Evolutionary conservation across 495 filamentous ascomycete genomes (phyloP).

Genomic region (Penicillium turbatum): DNA sequence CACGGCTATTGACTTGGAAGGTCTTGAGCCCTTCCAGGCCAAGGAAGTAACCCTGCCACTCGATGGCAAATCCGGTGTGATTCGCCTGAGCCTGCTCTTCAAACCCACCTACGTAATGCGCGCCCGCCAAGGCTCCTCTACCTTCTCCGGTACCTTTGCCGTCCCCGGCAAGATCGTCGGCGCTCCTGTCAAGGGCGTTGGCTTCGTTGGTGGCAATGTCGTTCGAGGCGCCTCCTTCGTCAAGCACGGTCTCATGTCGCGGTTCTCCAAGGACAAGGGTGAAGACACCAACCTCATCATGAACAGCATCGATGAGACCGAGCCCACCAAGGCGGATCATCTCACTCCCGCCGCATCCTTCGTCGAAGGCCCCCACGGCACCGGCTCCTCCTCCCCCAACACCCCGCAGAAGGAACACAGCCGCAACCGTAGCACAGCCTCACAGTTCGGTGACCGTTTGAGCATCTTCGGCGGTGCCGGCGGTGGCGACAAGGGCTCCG

Average conservation of each 20-base stretch:
- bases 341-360: constrained; percentile 34
- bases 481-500: constrained; percentile 62
- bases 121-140: constrained; percentile 82
- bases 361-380: constrained; percentile 30
- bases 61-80: constrained; percentile 82
- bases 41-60: constrained; percentile 69
- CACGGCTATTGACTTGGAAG: constrained; percentile 70
- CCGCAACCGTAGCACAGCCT: constrained; percentile 65
- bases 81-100: constrained; percentile 87
- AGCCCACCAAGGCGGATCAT: constrained; percentile 35
- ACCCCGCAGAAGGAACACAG: constrained; percentile 47
- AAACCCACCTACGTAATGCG: constrained; percentile 87
- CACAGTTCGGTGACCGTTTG: constrained; percentile 40
- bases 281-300: constrained; percentile 46
- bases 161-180: constrained; percentile 90
- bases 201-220: constrained; percentile 73
- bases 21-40: constrained; percentile 77
- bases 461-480: constrained; percentile 49
- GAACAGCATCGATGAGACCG: constrained; percentile 25
- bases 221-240: constrained; percentile 86
- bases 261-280: constrained; percentile 53
- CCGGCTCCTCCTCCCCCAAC: constrained; percentile 34
- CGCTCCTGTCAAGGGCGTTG: constrained; percentile 87
- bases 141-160: constrained; percentile 89
- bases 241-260: constrained; percentile 65